A percentile compares a stretch with the other conserved stretches of the same genome.
phyloP scores from a whole-genome alignment of 805 yeast genomes.

The Kuraishia cidri region DNA sequence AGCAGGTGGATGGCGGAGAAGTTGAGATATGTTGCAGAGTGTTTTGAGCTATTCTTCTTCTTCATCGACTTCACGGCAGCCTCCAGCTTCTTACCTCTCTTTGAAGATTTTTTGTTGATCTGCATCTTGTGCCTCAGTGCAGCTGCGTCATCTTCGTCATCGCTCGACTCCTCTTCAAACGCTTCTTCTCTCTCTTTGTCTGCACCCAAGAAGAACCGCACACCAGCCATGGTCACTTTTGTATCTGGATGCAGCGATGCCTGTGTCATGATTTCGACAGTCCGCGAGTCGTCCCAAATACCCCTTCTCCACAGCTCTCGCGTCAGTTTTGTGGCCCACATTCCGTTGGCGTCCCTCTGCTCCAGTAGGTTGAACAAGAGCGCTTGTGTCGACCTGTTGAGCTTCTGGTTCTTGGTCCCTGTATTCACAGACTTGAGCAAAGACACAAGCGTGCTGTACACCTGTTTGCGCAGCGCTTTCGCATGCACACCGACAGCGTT shows the following conservation, averaged over 20 bases:
- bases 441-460: constrained; percentile 71
- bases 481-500: constrained; percentile 53
- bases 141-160: constrained; percentile 62
- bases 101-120: constrained; percentile 74
- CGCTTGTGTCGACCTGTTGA: constrained; percentile 89
- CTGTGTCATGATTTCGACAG: constrained; percentile 96
- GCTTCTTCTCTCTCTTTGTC: constrained; percentile 89
- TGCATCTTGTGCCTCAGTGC: constrained; percentile 73
- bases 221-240: constrained; percentile 87
- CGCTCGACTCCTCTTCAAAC: constrained; percentile 66
- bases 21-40: constrained; percentile 64
- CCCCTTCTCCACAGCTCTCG: constrained; percentile 97
- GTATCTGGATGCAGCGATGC: constrained; percentile 85
- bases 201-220: constrained; percentile 86
- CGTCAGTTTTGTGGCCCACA: constrained; percentile 94
- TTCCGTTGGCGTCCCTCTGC: constrained; percentile 65
- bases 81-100: constrained; percentile 74
- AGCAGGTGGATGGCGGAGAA: constrained; percentile 91
- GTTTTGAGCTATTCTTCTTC: constrained; percentile 51
- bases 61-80: constrained; percentile 61
- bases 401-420: constrained; percentile 83
- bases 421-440: constrained; percentile 76
- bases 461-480: constrained; percentile 73
- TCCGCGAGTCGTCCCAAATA: constrained; percentile 95
- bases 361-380: constrained; percentile 80